Percentiles rank a stretch among this genome's conserved stretches.
These are phyloP conservation scores for Chalciporus piperatoides DNA, from an alignment of 1,284 basidiomycete genomes.

Conservation along the genomic window DNA sequence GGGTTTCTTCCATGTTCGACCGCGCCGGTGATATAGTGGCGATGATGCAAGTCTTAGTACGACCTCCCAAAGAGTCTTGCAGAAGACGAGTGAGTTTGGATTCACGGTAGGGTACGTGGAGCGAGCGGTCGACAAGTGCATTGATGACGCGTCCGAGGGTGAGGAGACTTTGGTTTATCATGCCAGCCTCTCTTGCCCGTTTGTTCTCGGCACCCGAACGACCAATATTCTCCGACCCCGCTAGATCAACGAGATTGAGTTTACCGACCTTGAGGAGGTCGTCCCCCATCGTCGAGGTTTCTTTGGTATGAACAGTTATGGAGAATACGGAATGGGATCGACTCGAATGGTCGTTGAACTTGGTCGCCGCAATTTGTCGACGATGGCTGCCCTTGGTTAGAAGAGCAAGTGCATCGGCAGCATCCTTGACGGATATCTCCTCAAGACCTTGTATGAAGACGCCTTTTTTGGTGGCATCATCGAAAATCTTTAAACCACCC, in stretches of 20 bases:
- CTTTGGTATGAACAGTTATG: conserved; percentile 91
- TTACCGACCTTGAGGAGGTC: conserved; percentile 93
- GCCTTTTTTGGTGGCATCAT: conserved; percentile 84
- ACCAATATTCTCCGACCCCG: conserved; percentile 97
- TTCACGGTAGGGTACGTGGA: conserved; percentile 93
- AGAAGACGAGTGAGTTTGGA: conserved; percentile 95
- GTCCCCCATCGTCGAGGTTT: conserved; percentile 74
- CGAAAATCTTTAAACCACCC: conserved; percentile 83
- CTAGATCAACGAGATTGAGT: conserved; percentile 95
- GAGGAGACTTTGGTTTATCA: conserved; percentile 98
- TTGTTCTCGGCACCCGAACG: conserved; percentile 95
- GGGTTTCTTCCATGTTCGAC: conserved; percentile 94
- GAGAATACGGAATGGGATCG: conserved; percentile 99
- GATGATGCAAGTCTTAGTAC: conserved; percentile 97
- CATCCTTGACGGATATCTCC: conserved; percentile 82
- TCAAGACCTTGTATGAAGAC: conserved; percentile 95
- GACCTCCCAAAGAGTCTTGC: conserved; percentile 98
- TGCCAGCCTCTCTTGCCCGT: conserved; percentile 93
- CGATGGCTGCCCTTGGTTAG: conserved; percentile 88
- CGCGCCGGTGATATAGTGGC: conserved; percentile 92
- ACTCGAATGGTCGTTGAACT: conserved; percentile 97
- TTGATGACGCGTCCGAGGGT: conserved; percentile 98
- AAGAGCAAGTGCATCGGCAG: conserved; percentile 81
- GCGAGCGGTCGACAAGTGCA: conserved; percentile 87
- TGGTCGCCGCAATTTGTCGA: conserved; percentile 93